Evolutionary conservation across 129 eudicot genomes (phyloP).

Genomic region (Flaveria linearis): DNA sequence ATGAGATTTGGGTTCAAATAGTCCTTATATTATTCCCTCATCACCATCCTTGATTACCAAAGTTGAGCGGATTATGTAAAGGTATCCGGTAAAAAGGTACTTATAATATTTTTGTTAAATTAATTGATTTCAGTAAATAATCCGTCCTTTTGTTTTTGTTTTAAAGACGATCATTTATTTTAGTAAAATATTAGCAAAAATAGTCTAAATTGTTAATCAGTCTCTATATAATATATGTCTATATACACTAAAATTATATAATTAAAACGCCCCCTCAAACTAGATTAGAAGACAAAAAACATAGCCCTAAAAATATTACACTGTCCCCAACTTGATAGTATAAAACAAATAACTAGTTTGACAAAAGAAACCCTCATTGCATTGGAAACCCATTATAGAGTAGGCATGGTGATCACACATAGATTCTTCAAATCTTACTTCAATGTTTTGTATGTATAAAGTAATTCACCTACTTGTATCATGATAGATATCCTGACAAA

Average conservation of each 20-base stretch:
- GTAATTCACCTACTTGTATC: neutral
- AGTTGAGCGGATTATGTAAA: no score
- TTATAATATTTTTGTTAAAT: no score
- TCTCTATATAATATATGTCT: no score
- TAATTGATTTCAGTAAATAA: no score
- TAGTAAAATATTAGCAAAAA: neutral
- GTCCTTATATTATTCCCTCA: no score
- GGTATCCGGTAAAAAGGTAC: no score
- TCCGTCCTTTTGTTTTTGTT: no score
- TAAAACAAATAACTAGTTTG: conserved; percentile 32
- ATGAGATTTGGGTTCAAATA: no score
- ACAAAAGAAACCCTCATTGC: conserved; percentile 8
- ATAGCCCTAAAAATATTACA: conserved; percentile 12
- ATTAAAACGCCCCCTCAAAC: neutral
- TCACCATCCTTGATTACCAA: no score
- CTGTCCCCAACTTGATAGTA: conserved; percentile 17
- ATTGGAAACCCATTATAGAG: conserved; percentile 3
- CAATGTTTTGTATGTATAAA: neutral
- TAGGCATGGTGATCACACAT: conserved; percentile 13
- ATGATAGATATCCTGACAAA: neutral
- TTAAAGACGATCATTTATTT: no score
- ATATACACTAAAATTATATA: neutral
- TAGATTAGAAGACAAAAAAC: conserved; percentile 18
- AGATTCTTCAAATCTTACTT: conserved; percentile 27
- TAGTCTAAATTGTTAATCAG: neutral